Base-by-base conservation (phyloP, 2,329 filamentous ascomycete species). In the Fusarium compactum region DNA sequence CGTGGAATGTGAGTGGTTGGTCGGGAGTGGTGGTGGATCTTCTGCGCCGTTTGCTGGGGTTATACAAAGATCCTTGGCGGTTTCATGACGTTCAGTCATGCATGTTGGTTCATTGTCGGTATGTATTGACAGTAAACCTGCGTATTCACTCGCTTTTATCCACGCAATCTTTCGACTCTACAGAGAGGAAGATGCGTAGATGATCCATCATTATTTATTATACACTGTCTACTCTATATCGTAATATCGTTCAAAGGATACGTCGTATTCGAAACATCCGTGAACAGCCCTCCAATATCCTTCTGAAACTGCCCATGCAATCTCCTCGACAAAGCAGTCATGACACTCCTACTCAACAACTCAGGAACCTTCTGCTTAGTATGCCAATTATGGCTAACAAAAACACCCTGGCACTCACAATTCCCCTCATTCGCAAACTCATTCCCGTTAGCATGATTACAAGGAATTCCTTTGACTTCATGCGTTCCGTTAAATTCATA, bases 341-440 rank as follows among this genome's bases (percentile, higher is more conserved):
- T 67, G 1, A 67, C 50, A 9, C 63, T 62, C 20, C 62, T 54
- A 25, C 62, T 67, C n/a, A 67, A 10, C 4, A 67, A 7, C 24
- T 66, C 63, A 1, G 63, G 56, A 3, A 57, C 55, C 10, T 67
- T 67, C 0, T 67, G 20, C 18, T 67, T 67, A 15, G 30, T 34
- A 7, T 65, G 47, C 62, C 62, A 65, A 2, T 65, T 65, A n/a
- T 65, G 62, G 0, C 61, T 65, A 0, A 65, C 34, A 53, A 65
- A 65, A 5, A 65, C 46, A 5, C 62, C 62, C 32, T 65, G 25
- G 1, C 62, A 65, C 15, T 65, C 46, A 2, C 61, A 58, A 6
- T 52, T 34, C 0, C 61, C 61, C 4, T 65, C 25, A 0, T n/a
- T 4, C 1, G 61, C 46, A 10, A 30, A 65, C 12, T 65, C 61